A percentile compares a stretch with the other conserved stretches of the same genome.
phyloP scores from a whole-genome alignment of 2,329 filamentous ascomycete species.

The Verticillium klebahnii region DNA sequence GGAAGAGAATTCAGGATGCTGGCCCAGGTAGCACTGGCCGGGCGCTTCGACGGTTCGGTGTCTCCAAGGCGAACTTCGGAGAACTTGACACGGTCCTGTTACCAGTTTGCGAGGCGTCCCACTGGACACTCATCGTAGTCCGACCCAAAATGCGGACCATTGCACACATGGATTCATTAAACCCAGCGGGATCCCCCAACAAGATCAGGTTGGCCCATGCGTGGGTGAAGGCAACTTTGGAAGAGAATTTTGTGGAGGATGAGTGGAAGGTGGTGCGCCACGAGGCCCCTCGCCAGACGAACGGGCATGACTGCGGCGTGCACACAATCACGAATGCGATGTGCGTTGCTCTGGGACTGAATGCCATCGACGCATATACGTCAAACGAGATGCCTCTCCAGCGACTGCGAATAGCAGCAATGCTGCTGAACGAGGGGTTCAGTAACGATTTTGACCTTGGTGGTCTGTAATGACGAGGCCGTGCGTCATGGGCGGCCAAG shows the following conservation, averaged over 20 bases:
- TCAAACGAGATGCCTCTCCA: conserved; percentile 54
- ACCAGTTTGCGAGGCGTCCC: conserved; percentile 58
- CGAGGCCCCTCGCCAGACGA: conserved; percentile 53
- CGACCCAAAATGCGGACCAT: conserved; percentile 56
- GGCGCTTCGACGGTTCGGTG: conserved; percentile 52
- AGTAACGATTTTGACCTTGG: conserved; percentile 51
- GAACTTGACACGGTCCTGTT: conserved; percentile 64
- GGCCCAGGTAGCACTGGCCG: conserved; percentile 44
- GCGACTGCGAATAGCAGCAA: conserved; percentile 57
- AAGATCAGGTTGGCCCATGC: conserved; percentile 39
- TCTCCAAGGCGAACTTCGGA: conserved; percentile 57
- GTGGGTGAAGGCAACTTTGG: conserved; percentile 57
- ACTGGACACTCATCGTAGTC: conserved; percentile 71
- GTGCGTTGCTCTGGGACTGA: conserved; percentile 51
- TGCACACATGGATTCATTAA: conserved; percentile 66
- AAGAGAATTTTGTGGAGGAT: conserved; percentile 44
- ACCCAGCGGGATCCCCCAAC: conserved; percentile 28
- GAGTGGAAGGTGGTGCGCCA: conserved; percentile 58
- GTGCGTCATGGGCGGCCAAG: too few species aligned
- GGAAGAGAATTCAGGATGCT: conserved; percentile 41
- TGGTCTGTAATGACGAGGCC: conserved; percentile 21
- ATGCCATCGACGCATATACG: conserved; percentile 43
- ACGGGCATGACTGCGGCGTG: conserved; percentile 72
- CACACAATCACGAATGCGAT: conserved; percentile 71
- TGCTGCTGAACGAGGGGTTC: conserved; percentile 65